Base-by-base conservation (phyloP, 805 yeast species). In the Wickerhamomyces bisporus region DNA sequence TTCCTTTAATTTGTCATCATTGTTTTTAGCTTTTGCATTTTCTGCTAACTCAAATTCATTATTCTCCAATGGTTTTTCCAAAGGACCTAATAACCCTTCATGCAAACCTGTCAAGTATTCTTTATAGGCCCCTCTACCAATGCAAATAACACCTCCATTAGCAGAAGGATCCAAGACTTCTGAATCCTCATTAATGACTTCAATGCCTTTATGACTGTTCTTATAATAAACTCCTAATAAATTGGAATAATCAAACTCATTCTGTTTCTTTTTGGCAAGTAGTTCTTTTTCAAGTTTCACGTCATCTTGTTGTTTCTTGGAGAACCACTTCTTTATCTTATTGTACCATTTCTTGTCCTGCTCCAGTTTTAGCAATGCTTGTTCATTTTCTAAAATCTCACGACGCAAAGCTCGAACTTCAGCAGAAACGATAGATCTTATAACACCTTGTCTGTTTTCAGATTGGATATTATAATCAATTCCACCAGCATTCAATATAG, bases 81-180 rank as follows among this genome's bases (percentile, higher is more conserved):
- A 65, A 2, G 98, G 98, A 0, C 98, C 98, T 32, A 93, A 62
- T 56, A 93, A 70, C 6, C 98, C 98, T 65, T 93, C 98, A 50
- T 93, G 96, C 10, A 93, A 58, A 9, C 99, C 99, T 31, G 74
- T 71, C 37, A 93, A 58, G 57, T 87, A 93, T 67, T 93, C 99
- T 59, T 91, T 91, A 59, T 76, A 93, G 0, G 97, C 91, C 40
- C 98, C 98, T 58, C 99, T 73, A 5, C 99, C 99, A 19, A 93
- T 65, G 57, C 96, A 86, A 16, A 93, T 73, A 11, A 88, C 81
- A 31, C 98, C 98, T 19, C 97, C 97, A 8, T 80, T 74, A 21
- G 68, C 38, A 12, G 57, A 55, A 3, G 76, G 71, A 24, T 68
- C 67, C 3, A 47, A 35, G 4, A 62, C 68, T 24, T 67, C 59